A percentile compares a stretch with the other conserved stretches of the same genome.
Evolutionary conservation across 2,329 filamentous ascomycete genomes (phyloP).

Genomic region (Aspergillus floridensis): DNA sequence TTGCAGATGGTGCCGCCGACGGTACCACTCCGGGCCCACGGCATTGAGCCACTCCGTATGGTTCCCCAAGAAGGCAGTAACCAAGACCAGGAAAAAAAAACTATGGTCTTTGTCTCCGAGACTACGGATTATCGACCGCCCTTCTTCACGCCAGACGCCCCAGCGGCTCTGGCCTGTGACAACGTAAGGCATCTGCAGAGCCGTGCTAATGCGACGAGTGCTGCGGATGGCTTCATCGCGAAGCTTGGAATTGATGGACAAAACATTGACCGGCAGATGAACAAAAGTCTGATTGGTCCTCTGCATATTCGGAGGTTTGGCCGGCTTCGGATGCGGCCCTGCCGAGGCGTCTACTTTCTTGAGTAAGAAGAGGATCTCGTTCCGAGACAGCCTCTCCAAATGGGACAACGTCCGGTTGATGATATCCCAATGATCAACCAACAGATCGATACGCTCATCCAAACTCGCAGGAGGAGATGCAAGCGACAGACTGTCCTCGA

Average conservation of each 20-base stretch:
- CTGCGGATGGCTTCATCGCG: slow-evolving; percentile 48
- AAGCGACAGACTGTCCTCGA: slow-evolving; percentile 44
- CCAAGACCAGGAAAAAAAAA: slow-evolving; percentile 58
- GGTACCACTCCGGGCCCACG: slow-evolving; percentile 55
- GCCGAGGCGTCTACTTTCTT: slow-evolving; percentile 47
- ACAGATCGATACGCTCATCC: slow-evolving; percentile 55
- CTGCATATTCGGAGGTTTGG: slow-evolving; percentile 48
- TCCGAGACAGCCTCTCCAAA: slow-evolving; percentile 52
- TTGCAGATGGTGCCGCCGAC: slow-evolving; percentile 51
- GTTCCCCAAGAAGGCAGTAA: slow-evolving; percentile 59
- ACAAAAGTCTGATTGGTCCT: slow-evolving; percentile 49
- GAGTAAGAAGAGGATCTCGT: slow-evolving; percentile 51
- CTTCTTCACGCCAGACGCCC: slow-evolving; percentile 61
- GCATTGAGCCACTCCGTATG: slow-evolving; percentile 60
- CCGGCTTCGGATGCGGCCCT: slow-evolving; percentile 42
- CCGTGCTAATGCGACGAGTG: slow-evolving; percentile 52
- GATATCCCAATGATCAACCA: slow-evolving; percentile 60
- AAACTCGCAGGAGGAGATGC: slow-evolving; percentile 48
- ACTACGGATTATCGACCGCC: slow-evolving; percentile 55
- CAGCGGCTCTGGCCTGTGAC: slow-evolving; percentile 58
- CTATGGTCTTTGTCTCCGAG: slow-evolving; percentile 57
- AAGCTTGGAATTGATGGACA: slow-evolving; percentile 46
- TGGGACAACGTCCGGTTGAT: slow-evolving; percentile 56
- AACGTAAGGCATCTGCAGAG: slow-evolving; percentile 56
- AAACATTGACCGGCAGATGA: slow-evolving; percentile 50